Evolutionary conservation across 148 eudicot species (phyloP), one percentile per base, ranked within the genome.

Genomic region (Chenopodium formosanum): DNA sequence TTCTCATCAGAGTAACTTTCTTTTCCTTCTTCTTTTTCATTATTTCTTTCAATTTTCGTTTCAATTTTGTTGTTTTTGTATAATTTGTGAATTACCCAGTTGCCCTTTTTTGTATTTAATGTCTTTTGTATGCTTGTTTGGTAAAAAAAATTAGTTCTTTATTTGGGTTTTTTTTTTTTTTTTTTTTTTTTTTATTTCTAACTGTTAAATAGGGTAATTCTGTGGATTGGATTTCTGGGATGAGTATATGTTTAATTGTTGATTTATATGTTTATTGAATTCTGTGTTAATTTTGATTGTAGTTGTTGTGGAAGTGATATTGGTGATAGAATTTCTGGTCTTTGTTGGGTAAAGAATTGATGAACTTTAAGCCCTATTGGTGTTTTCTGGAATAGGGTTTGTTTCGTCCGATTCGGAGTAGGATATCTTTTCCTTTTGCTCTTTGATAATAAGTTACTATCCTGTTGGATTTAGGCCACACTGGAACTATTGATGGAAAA

Each of bases 1-100:
- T 60, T 93, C 97, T 85, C 97, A 93, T 86, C 97, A 92, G 81
- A 91, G 94, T 94, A 46, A 76, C 87, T 85, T 60, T 78, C 70
- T 32, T 12, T 64, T 32, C 22, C 19, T 56, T 20, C 29, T 22
- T 66, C 47, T 84, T 50, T 48, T 64, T 22, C 13, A 29, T 53
- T 64, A 37, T 17, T 34, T 5, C 19, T 70, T 70, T 37, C 3
- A 8, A 0, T 22, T 20, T 44, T 1, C 1, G 3, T 22, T 71
- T 40, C 4, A 22, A 71, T 71, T 19, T 71, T 44, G n/a, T 71
- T 34, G 17, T 40, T 40, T 34, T 40, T 6, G 1, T 40, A 34
- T 60, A 22, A 16, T 73, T 14, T 62, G 9, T 27, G 27, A 47
- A 72, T 40, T 40, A 37, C 16, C 20, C 4, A 80, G 58, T 32